A percentile compares a stretch with the other conserved stretches of the same genome.
Evolutionary conservation across 768 basidiomycete species (phyloP).

Genomic region (Collybiopsis confluens): DNA sequence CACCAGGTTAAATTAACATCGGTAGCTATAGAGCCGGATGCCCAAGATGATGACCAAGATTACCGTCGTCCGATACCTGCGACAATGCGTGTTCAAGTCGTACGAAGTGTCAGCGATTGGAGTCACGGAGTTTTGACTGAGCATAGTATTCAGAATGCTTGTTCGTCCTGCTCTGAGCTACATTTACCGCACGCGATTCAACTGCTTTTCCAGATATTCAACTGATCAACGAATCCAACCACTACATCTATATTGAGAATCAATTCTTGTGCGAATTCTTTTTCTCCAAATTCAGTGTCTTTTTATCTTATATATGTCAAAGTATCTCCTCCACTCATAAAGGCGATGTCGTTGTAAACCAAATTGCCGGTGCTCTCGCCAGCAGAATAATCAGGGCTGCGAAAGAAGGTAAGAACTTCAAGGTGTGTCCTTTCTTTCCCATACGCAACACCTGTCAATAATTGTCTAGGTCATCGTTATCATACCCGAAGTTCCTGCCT

Average conservation of each 20-base stretch:
- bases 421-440: slow-evolving; percentile 34
- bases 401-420: slow-evolving; percentile 65
- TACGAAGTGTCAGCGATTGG: slow-evolving; percentile 91
- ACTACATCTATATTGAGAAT: slow-evolving; percentile 94
- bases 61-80: slow-evolving; percentile 42
- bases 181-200: not conserved
- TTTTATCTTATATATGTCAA: slow-evolving; percentile 36
- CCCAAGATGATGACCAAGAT: slow-evolving; percentile 34
- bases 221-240: slow-evolving; percentile 78
- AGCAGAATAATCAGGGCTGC: slow-evolving; percentile 86
- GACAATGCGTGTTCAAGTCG: slow-evolving; percentile 70
- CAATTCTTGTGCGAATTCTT: slow-evolving; percentile 73
- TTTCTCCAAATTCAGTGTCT: slow-evolving; percentile 4
- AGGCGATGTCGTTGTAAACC: slow-evolving; percentile 71
- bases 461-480: slow-evolving; percentile 87
- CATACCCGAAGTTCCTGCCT: slow-evolving; percentile 84
- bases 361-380: slow-evolving; percentile 78
- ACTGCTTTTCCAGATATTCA: slow-evolving; percentile 50
- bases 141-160: slow-evolving; percentile 90
- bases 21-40: too few species aligned
- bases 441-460: not conserved
- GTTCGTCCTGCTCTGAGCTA: slow-evolving; percentile 38
- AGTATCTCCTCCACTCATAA: slow-evolving; percentile 74
- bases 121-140: slow-evolving; percentile 89
- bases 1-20: too few species aligned